phyloP scores from a whole-genome alignment of 108 stramenopile species.

The Skeletonema grethae region DNA sequence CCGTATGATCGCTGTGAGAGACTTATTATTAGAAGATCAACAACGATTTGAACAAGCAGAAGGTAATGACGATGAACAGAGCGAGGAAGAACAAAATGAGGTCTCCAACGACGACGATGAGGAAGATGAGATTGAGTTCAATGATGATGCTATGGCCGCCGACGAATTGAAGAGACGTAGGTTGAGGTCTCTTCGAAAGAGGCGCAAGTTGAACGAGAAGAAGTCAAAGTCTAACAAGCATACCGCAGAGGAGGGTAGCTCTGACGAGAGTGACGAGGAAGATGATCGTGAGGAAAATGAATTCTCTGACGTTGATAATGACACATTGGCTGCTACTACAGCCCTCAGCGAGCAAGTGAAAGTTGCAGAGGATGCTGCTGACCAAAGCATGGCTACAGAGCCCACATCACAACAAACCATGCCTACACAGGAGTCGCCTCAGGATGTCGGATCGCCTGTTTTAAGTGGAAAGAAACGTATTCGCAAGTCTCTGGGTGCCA shows the following conservation, averaged over 20 bases:
- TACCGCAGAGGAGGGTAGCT: background rate
- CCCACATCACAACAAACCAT: background rate
- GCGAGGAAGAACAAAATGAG: conserved; percentile 24
- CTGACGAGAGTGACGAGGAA: background rate
- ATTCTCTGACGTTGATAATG: conserved; percentile 2
- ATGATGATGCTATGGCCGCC: conserved; percentile 40
- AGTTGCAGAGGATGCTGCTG: background rate
- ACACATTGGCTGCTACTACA: background rate
- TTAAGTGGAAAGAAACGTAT: conserved; percentile 47
- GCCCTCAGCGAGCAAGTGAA: conserved; percentile 8
- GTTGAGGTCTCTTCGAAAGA: conserved; percentile 13
- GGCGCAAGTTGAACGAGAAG: conserved; percentile 1
- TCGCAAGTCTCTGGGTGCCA: conserved; percentile 24
- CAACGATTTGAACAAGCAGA: conserved; percentile 29
- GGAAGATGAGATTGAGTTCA: conserved; percentile 64
- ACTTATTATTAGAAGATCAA: conserved; percentile 67
- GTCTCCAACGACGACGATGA: conserved; percentile 32
- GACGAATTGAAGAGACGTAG: conserved; percentile 14
- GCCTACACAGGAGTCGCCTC: background rate
- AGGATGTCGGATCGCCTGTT: background rate
- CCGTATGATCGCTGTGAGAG: conserved; percentile 82
- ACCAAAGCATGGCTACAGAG: background rate
- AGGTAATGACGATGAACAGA: conserved; percentile 27
- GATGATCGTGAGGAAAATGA: conserved; percentile 20
- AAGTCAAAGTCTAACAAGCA: background rate